Evolutionary conservation across 2,329 filamentous ascomycete genomes (phyloP).

Genomic region (Colletotrichum magnum): DNA sequence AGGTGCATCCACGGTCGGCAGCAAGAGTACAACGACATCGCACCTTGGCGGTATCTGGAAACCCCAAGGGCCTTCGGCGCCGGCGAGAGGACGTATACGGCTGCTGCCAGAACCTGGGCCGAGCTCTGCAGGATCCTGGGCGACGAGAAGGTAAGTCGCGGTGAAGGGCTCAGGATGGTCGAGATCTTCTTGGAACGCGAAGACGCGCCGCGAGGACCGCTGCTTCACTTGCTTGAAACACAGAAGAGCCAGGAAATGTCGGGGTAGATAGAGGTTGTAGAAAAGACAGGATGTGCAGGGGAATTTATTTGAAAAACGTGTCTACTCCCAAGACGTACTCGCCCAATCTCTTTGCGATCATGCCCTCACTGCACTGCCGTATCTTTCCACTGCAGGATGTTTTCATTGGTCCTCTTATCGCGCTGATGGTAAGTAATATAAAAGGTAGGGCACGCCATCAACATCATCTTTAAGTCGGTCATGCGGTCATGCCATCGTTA

Average conservation of each 20-base stretch:
- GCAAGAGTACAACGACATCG: conserved; percentile 68
- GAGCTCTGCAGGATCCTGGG: conserved; percentile 57
- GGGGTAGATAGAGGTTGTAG: neutral
- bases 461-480: no score
- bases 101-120: conserved; percentile 57
- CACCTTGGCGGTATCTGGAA: conserved; percentile 65
- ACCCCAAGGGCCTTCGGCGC: conserved; percentile 64
- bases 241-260: conserved; percentile 12
- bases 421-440: no score
- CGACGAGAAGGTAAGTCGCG: conserved; percentile 40
- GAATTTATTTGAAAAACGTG: no score
- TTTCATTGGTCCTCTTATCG: no score
- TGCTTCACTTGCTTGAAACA: conserved; percentile 38
- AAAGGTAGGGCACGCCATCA: no score
- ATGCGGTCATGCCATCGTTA: no score
- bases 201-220: conserved; percentile 47
- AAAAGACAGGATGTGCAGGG: no score
- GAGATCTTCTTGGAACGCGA: conserved; percentile 51
- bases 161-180: conserved; percentile 48
- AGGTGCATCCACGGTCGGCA: conserved; percentile 68
- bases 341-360: no score
- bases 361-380: no score
- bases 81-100: conserved; percentile 48
- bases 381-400: no score
- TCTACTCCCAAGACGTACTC: no score